Evolutionary conservation across 2,329 filamentous ascomycete genomes (phyloP).

Genomic region (Neospermospora avenae): DNA sequence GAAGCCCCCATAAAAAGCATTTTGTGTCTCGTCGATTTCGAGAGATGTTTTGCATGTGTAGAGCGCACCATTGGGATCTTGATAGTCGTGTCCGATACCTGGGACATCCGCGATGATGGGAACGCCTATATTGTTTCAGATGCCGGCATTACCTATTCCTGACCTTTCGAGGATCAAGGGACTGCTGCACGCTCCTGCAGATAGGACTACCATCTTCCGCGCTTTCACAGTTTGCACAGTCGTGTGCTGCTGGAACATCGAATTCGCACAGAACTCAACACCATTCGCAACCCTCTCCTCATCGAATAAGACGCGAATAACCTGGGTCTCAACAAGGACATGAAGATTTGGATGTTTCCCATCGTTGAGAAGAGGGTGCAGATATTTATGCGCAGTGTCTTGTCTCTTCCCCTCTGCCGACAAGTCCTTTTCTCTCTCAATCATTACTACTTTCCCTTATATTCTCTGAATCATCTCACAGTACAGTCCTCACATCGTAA

Average conservation of each 20-base stretch:
- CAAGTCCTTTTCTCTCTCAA: slow-evolving; percentile 46
- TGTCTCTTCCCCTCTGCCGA: slow-evolving; percentile 48
- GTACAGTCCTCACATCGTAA: background rate
- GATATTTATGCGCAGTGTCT: slow-evolving; percentile 50
- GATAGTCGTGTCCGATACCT: slow-evolving; percentile 49
- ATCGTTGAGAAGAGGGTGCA: slow-evolving; percentile 46
- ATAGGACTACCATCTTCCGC: slow-evolving; percentile 48
- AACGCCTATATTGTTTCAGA: slow-evolving; percentile 45
- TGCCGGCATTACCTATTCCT: slow-evolving; percentile 48
- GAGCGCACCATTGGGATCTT: slow-evolving; percentile 48
- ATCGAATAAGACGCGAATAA: slow-evolving; percentile 49
- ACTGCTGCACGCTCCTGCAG: slow-evolving; percentile 34
- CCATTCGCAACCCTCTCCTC: background rate
- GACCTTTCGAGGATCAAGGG: slow-evolving; percentile 55
- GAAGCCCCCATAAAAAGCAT: background rate
- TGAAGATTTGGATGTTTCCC: slow-evolving; percentile 53
- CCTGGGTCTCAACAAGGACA: slow-evolving; percentile 52
- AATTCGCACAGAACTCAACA: background rate
- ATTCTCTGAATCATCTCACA: background rate
- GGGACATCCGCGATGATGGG: slow-evolving; percentile 43
- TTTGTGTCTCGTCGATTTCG: slow-evolving; percentile 32
- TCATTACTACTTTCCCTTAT: slow-evolving; percentile 38
- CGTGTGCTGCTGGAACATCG: background rate
- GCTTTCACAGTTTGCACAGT: slow-evolving; percentile 33
- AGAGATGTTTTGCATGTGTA: slow-evolving; percentile 47